A percentile compares a stretch with the other conserved stretches of the same genome.
Conservation (phyloP, 208 protist species). For the Crithidia thermophila region DNA sequence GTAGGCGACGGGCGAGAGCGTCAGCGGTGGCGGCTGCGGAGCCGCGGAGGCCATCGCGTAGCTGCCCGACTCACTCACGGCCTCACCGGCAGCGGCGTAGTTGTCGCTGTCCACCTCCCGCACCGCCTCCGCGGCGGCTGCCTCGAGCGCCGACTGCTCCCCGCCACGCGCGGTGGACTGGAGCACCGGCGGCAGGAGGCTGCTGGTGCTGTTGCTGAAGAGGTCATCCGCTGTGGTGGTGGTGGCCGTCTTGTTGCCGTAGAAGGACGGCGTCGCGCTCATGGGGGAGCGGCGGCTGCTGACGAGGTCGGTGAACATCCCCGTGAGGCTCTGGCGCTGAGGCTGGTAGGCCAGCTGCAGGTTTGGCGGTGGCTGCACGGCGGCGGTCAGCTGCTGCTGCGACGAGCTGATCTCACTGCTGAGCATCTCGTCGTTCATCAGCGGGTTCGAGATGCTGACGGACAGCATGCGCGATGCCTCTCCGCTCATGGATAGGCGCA, state of each 20-base stretch:
- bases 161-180: constrained; percentile 9
- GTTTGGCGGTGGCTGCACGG: constrained; percentile 11
- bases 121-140: constrained; percentile 5
- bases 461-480: constrained; percentile 11
- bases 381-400: constrained; percentile 11
- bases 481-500: constrained; percentile 6
- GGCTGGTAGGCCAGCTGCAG: constrained; percentile 10
- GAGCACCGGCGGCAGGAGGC: constrained; percentile 9
- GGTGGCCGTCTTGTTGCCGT: neutral
- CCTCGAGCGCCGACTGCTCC: neutral
- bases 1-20: neutral
- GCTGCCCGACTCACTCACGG: neutral
- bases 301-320: neutral
- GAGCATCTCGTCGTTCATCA: constrained; percentile 13
- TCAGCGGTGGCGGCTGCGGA: neutral
- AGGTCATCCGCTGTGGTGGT: neutral
- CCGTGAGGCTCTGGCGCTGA: neutral
- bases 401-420: constrained; percentile 19
- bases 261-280: constrained; percentile 11
- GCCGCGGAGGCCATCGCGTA: neutral
- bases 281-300: neutral
- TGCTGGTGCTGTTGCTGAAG: constrained; percentile 18
- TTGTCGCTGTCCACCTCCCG: neutral
- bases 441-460: constrained; percentile 13
- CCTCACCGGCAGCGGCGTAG: neutral